phyloP scores from a whole-genome alignment of 768 basidiomycete genomes.

The Pleurotus tuber-regium region DNA sequence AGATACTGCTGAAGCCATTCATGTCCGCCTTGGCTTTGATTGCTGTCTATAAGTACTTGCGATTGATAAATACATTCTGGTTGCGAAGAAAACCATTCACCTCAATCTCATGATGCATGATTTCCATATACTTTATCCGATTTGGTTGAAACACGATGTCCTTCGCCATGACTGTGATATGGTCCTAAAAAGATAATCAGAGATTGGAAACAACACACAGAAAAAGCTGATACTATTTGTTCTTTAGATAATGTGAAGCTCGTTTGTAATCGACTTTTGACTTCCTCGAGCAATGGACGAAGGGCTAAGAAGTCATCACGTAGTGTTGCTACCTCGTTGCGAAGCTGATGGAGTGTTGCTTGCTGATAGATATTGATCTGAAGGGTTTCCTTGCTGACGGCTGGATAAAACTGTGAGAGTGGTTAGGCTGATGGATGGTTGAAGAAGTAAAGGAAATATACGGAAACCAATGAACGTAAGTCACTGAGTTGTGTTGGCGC shows the following conservation, averaged over 20 bases:
- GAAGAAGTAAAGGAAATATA: neutral
- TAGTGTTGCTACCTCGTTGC: neutral
- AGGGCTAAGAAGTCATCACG: neutral
- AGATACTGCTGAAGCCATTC: neutral
- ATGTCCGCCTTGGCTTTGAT: neutral
- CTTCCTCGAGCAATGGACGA: conserved; percentile 1
- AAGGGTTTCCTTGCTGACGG: neutral
- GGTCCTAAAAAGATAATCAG: neutral
- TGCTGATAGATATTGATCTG: neutral
- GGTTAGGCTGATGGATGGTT: neutral
- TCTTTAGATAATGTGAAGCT: conserved; percentile 15
- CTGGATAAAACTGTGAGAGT: neutral
- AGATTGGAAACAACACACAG: neutral
- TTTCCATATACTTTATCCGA: neutral
- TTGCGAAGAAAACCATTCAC: neutral
- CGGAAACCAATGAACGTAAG: neutral
- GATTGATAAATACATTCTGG: neutral
- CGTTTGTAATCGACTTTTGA: conserved; percentile 12
- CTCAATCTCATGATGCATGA: neutral
- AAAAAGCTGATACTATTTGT: conserved; percentile 12
- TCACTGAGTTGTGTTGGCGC: neutral
- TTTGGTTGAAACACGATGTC: neutral
- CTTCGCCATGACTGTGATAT: neutral
- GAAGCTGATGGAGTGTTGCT: neutral
- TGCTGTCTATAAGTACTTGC: neutral